A percentile compares a stretch with the other conserved stretches of the same genome.
These are phyloP conservation scores for Graphiopsis chlorocephala DNA, from an alignment of 2,329 filamentous ascomycete genomes.

Conservation along the genomic window DNA sequence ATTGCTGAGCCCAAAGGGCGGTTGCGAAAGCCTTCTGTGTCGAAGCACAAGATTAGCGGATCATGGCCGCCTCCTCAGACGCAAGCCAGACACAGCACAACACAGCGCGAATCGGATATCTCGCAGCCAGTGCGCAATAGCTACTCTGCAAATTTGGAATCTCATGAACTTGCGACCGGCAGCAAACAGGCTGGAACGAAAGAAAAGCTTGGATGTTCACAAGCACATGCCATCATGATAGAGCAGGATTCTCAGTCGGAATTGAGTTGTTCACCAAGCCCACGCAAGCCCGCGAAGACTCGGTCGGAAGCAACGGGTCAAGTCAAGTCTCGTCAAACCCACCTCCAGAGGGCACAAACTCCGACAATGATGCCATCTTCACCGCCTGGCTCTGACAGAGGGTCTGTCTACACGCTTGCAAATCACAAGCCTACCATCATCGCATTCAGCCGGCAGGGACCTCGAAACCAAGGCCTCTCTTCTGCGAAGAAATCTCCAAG, in stretches of 20 bases:
- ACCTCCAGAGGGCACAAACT: background rate
- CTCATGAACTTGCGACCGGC: background rate
- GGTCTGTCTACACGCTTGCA: background rate
- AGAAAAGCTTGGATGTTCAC: conserved; percentile 2
- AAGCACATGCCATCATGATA: conserved; percentile 4
- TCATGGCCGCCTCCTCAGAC: background rate
- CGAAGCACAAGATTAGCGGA: background rate
- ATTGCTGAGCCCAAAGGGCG: background rate
- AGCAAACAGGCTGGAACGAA: background rate
- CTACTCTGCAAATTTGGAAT: background rate
- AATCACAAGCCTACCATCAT: conserved; percentile 27
- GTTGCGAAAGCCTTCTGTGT: background rate
- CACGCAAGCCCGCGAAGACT: background rate
- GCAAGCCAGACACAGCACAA: background rate
- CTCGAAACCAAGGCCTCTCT: conserved; percentile 32
- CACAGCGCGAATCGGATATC: background rate
- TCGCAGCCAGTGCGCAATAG: background rate
- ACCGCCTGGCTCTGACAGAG: background rate
- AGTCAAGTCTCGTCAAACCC: too few relatives aligned
- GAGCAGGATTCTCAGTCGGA: background rate
- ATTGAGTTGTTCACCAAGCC: background rate
- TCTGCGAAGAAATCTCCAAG: background rate
- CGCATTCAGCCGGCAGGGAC: conserved; percentile 28
- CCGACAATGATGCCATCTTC: conserved; percentile 1
- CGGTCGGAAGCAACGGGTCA: background rate